Percentiles rank a stretch among this genome's conserved stretches.
Conservation (phyloP, 371 early-diverging fungal genomes). For the Mucor plumbeus region DNA sequence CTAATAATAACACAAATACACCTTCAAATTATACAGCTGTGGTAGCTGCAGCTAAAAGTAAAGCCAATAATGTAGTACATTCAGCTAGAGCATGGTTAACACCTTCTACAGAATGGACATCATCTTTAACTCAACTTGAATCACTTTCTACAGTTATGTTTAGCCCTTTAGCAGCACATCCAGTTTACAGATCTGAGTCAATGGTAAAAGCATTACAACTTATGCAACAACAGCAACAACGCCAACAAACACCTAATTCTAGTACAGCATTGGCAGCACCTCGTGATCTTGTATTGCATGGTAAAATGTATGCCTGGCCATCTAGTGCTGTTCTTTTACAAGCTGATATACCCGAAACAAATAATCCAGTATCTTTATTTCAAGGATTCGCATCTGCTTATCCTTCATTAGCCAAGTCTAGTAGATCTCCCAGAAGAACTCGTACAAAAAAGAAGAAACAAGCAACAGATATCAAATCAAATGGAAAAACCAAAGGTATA, state of each 20-base stretch:
- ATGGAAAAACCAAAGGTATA: slow-evolving; percentile 15
- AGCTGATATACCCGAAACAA: slow-evolving; percentile 66
- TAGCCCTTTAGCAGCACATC: slow-evolving; percentile 53
- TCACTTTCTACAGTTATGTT: slow-evolving; percentile 56
- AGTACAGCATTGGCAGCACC: slow-evolving; percentile 11
- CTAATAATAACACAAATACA: background rate
- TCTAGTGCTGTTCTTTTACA: slow-evolving; percentile 52
- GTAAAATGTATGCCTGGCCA: slow-evolving; percentile 40
- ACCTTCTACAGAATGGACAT: slow-evolving; percentile 40
- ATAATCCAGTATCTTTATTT: slow-evolving; percentile 59
- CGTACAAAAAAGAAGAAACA: slow-evolving; percentile 49
- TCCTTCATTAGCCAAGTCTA: slow-evolving; percentile 48
- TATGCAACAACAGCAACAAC: slow-evolving; percentile 51
- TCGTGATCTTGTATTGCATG: slow-evolving; percentile 36
- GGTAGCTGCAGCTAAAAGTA: slow-evolving; percentile 36
- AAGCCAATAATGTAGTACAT: slow-evolving; percentile 34
- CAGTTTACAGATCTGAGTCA: slow-evolving; percentile 51
- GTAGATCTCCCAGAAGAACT: slow-evolving; percentile 33
- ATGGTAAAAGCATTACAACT: slow-evolving; percentile 52
- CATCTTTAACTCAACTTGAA: slow-evolving; percentile 45
- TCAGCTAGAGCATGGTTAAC: slow-evolving; percentile 46
- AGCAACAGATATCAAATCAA: slow-evolving; percentile 15
- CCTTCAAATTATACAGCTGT: slow-evolving; percentile 7
- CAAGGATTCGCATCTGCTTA: slow-evolving; percentile 68
- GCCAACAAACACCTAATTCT: slow-evolving; percentile 22